phyloP scores from a whole-genome alignment of 2,329 filamentous ascomycete genomes.

The Proliferodiscus dingleyae region DNA sequence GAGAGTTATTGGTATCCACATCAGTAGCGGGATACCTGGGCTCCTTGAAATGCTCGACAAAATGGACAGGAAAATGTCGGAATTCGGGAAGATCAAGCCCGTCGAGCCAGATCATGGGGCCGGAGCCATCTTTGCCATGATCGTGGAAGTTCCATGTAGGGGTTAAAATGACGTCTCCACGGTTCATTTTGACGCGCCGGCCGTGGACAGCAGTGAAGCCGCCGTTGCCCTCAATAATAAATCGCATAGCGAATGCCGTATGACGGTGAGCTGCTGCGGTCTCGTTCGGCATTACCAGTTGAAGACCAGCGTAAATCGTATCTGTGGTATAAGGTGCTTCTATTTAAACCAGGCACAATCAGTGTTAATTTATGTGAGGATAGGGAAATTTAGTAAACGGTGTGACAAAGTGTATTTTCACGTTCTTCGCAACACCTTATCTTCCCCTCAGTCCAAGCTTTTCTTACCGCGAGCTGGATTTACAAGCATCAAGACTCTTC shows the following conservation, averaged over 20 bases:
- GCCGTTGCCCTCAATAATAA: slow-evolving; percentile 51
- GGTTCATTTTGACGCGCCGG: slow-evolving; percentile 44
- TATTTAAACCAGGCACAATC: slow-evolving; percentile 20
- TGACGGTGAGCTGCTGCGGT: slow-evolving; percentile 51
- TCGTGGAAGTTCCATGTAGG: slow-evolving; percentile 57
- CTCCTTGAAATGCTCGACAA: slow-evolving; percentile 46
- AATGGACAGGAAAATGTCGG: slow-evolving; percentile 46
- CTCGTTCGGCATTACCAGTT: slow-evolving; percentile 52
- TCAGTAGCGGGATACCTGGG: slow-evolving; percentile 45
- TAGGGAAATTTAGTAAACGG: too few species aligned
- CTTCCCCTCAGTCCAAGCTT: too few species aligned
- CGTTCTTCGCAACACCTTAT: too few species aligned
- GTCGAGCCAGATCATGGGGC: slow-evolving; percentile 54
- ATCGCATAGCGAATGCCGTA: slow-evolving; percentile 51
- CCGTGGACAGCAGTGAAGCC: slow-evolving; percentile 56
- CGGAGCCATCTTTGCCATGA: slow-evolving; percentile 51
- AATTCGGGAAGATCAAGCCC: slow-evolving; percentile 50
- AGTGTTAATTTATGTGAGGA: too few species aligned
- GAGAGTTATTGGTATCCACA: slow-evolving; percentile 32
- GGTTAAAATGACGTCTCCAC: slow-evolving; percentile 53
- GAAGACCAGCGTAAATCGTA: slow-evolving; percentile 52
- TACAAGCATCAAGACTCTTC: slow-evolving; percentile 39
- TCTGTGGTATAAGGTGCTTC: slow-evolving; percentile 52
- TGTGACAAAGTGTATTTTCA: too few species aligned
- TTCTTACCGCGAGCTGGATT: slow-evolving; percentile 35